Evolutionary conservation across 805 yeast genomes (phyloP), one percentile per base, ranked within the genome.

Genomic region (Metschnikowia henanensis): DNA sequence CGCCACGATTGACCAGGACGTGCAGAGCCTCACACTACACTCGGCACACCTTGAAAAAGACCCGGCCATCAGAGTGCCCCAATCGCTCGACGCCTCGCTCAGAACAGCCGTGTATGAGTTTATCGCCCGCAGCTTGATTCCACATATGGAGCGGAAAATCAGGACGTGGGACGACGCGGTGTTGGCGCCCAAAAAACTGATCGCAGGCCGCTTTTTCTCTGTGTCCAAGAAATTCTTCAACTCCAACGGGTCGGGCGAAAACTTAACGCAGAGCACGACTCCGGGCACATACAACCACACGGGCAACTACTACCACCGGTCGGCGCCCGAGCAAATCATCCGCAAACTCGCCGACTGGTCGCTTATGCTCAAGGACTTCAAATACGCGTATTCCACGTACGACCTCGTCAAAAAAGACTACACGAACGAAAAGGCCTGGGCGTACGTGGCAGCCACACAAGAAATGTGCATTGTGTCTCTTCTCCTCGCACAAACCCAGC

Each of bases 261-360:
- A 16, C 17, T 15, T 34, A 6, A 40, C 19, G 17, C 45, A 36
- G 17, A 8, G 34, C n/a, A 50, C 53, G 4, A 39, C 43, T 51
- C 69, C 25, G 60, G 51, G 63, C 10, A 43, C 62, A 2, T 87
- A 75, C 62, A 78, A 77, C 56, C 51, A 68, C 4, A 67, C 65
- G 4, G 79, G 73, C 33, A 84, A 82, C 18, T 79, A 71, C 52
- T 90, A 89, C 58, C 65, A 77, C 33, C 77, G 80, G 9, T 70
- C 77, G 2, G 71, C 89, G 0, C 75, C 83, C 1, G 97, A 89
- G 54, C 85, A 87, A 58, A 73, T 79, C 33, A 73, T 90, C 21
- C 72, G 98, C 39, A 84, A 86, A 58, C 68, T 92, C 21, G 98
- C 95, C 0, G 99, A 94, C 61, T 88, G 95, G 88, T 81, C 90